Evolutionary conservation across 2,329 filamentous ascomycete genomes (phyloP).

Genomic region (Epichloe hybrida): DNA sequence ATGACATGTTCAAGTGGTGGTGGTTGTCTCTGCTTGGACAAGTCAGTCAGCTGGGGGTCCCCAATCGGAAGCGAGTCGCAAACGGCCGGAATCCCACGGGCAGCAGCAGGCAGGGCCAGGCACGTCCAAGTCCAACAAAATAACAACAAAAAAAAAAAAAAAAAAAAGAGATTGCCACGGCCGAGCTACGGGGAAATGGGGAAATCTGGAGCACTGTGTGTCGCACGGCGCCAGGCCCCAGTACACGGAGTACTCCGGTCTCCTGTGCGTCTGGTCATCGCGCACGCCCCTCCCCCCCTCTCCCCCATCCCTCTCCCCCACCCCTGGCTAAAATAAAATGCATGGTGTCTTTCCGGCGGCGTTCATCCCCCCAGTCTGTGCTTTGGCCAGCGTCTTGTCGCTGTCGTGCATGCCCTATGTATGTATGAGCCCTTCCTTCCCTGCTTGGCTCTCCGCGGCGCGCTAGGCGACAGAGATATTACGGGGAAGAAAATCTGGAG

Average conservation of each 20-base stretch:
- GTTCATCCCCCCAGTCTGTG: too few relatives aligned
- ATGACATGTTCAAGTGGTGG: neutral
- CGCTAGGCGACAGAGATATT: neutral
- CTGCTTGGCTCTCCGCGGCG: neutral
- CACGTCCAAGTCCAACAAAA: neutral
- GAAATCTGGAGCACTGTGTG: conserved; percentile 4
- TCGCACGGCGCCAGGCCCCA: conserved; percentile 4
- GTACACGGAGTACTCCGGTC: neutral
- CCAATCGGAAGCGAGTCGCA: neutral
- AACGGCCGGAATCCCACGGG: neutral
- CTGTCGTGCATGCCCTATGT: neutral
- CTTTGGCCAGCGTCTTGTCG: too few relatives aligned
- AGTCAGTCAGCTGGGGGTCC: neutral
- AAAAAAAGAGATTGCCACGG: conserved; percentile 1
- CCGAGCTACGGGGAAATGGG: neutral
- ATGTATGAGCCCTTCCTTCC: too few relatives aligned
- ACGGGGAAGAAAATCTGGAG: neutral
- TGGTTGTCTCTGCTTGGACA: neutral
- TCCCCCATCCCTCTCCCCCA: too few relatives aligned
- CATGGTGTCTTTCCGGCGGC: neutral
- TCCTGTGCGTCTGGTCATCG: neutral
- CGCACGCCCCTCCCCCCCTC: neutral
- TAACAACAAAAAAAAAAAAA: neutral
- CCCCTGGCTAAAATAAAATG: too few relatives aligned
- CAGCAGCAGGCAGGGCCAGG: neutral